These are phyloP conservation scores for Fusarium oligoseptatum DNA, from an alignment of 2,329 filamentous ascomycete species.

Conservation along the genomic window DNA sequence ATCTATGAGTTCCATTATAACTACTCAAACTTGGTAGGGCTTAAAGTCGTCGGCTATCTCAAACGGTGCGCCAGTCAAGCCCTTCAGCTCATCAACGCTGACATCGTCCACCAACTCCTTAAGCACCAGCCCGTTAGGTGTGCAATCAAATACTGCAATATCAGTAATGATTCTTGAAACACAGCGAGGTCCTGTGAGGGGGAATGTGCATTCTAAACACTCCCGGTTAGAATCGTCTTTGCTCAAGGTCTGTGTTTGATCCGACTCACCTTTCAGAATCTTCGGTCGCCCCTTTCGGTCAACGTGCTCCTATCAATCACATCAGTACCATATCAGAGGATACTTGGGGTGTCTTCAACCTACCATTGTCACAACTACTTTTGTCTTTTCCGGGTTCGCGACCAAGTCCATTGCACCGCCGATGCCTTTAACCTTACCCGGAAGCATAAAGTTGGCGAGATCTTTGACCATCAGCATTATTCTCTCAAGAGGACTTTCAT, in stretches of 20 bases:
- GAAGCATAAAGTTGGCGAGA: slow-evolving; percentile 91
- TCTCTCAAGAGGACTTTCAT: background rate
- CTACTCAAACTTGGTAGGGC: background rate
- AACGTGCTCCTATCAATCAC: slow-evolving; percentile 74
- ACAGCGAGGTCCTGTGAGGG: slow-evolving; percentile 86
- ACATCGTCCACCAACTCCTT: background rate
- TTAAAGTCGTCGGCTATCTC: background rate
- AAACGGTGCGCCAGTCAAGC: background rate
- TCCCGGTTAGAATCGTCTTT: background rate
- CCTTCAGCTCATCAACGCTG: slow-evolving; percentile 5
- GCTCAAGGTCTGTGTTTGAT: accelerated
- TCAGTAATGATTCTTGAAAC: slow-evolving; percentile 93
- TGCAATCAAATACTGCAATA: slow-evolving; percentile 51
- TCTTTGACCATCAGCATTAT: slow-evolving; percentile 57
- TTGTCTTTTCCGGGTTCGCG: slow-evolving; percentile 84
- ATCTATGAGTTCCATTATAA: background rate
- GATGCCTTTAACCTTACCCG: slow-evolving; percentile 92
- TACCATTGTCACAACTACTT: slow-evolving; percentile 89
- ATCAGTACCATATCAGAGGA: background rate
- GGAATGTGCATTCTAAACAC: slow-evolving; percentile 77
- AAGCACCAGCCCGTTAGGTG: background rate
- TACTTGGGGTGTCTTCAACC: accelerated
- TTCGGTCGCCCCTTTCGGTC: slow-evolving; percentile 94
- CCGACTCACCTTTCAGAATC: slow-evolving; percentile 79
- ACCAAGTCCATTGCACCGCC: slow-evolving; percentile 95